Conservation (phyloP, 148 eudicot species). For the Beta vulgaris region DNA sequence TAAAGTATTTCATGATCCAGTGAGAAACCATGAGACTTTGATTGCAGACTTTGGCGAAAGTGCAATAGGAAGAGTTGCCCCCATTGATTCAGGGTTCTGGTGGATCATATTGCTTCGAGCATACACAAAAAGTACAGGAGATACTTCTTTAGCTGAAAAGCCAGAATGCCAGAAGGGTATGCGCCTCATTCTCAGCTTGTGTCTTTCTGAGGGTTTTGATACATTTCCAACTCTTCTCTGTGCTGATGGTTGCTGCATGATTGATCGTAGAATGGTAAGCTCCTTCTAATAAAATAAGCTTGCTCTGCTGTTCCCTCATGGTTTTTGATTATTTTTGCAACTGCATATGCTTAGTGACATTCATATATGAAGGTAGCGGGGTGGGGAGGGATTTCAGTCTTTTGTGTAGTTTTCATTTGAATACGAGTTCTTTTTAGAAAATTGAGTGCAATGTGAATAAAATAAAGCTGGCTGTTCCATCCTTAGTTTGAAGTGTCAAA, state of each 20-base stretch:
- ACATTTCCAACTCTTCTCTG: constrained; percentile 95
- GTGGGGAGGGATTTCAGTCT: neutral
- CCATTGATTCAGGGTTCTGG: constrained; percentile 97
- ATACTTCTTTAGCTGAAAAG: constrained; percentile 80
- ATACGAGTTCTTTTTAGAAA: neutral
- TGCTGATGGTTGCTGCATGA: constrained; percentile 96
- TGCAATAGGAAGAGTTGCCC: constrained; percentile 97
- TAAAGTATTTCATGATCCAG: constrained; percentile 81
- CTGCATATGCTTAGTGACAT: neutral
- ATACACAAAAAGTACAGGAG: constrained; percentile 87
- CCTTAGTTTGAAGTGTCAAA: neutral
- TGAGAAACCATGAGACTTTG: constrained; percentile 74
- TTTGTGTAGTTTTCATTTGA: neutral
- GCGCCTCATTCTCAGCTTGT: constrained; percentile 76
- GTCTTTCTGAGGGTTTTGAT: constrained; percentile 95
- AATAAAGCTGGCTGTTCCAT: neutral
- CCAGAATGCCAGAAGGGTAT: constrained; percentile 98
- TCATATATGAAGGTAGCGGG: neutral
- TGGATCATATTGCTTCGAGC: constrained; percentile 96
- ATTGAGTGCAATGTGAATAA: neutral
- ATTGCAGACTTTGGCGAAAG: constrained; percentile 97
- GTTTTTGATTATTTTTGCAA: neutral
- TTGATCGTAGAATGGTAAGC: constrained; percentile 95
- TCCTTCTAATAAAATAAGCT: neutral
- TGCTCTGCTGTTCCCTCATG: neutral